phyloP scores from a whole-genome alignment of 179 eudicot genomes.

The Spergularia azorica region DNA sequence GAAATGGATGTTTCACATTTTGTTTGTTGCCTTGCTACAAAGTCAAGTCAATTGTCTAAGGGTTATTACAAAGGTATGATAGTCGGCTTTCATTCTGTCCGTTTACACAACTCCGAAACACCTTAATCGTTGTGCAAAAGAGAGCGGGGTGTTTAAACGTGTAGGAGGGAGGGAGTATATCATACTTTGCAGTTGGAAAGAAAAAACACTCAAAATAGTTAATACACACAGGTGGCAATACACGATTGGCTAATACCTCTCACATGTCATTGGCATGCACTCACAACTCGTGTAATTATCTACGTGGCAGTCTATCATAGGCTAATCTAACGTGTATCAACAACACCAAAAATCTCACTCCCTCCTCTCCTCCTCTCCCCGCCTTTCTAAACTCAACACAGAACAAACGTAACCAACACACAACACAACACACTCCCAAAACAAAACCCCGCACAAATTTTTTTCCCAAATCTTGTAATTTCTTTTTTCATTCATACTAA shows the following conservation, averaged over 20 bases:
- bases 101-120: too few relatives aligned
- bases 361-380: background rate
- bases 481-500: too few relatives aligned
- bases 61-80: too few relatives aligned
- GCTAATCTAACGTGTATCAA: slow-evolving; percentile 41
- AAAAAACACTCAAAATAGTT: background rate
- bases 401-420: background rate
- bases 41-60: too few relatives aligned
- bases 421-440: background rate
- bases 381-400: background rate
- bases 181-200: too few relatives aligned
- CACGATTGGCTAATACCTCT: background rate
- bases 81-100: too few relatives aligned
- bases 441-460: background rate
- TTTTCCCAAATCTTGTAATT: too few relatives aligned
- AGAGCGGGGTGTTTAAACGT: too few relatives aligned
- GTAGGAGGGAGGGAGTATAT: too few relatives aligned
- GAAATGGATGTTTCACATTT: too few relatives aligned
- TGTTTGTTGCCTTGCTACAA: too few relatives aligned
- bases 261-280: background rate
- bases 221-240: background rate
- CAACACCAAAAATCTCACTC: slow-evolving; percentile 21
- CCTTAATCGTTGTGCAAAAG: too few relatives aligned
- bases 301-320: slow-evolving; percentile 36
- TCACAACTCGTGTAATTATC: background rate